phyloP scores from a whole-genome alignment of 129 eudicot species.

The Ambrosia trifida region DNA sequence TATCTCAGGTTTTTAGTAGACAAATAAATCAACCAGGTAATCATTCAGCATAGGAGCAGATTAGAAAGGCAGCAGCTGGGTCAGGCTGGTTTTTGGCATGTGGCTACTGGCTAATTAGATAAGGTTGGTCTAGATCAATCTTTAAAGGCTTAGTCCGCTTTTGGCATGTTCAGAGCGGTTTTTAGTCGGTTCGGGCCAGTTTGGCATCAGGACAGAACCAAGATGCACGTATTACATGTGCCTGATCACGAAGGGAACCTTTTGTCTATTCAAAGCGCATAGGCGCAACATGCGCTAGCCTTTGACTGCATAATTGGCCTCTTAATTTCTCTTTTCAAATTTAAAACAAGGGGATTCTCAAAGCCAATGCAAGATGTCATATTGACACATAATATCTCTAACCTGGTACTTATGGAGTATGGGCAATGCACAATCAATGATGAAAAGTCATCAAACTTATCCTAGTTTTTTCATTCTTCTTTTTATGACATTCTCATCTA shows the following conservation, averaged over 20 bases:
- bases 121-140: not conserved
- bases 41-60: not conserved
- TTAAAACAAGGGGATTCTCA: not conserved
- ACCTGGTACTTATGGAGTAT: not conserved
- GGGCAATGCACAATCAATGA: not conserved
- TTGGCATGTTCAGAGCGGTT: not conserved
- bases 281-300: no score
- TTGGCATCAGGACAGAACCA: no score
- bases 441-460: not conserved
- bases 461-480: not conserved
- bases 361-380: not conserved
- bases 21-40: not conserved
- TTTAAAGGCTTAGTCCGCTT: not conserved
- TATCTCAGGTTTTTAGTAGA: not conserved
- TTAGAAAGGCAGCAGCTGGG: not conserved
- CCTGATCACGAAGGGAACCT: no score
- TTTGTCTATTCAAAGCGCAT: no score
- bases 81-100: not conserved
- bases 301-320: not conserved
- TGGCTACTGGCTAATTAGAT: not conserved
- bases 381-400: not conserved
- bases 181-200: no score
- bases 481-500: not conserved
- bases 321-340: not conserved
- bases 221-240: no score